These are phyloP conservation scores for Yamadazyma mexicana DNA, from an alignment of 1,139 yeast species.

Conservation along the genomic window DNA sequence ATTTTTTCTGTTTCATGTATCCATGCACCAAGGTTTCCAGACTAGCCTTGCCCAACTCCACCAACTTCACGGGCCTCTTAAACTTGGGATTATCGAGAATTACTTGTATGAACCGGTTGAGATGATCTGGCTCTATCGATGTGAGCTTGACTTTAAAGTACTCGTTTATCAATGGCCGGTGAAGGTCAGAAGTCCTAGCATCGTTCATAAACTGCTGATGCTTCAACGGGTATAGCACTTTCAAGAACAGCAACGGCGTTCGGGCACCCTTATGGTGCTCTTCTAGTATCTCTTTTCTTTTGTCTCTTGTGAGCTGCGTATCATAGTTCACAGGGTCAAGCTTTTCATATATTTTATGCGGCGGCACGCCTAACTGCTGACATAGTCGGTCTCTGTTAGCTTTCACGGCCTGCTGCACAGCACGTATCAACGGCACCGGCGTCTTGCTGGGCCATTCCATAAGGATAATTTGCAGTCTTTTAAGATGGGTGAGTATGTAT, in stretches of 20 bases:
- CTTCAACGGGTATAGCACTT: constrained; percentile 7
- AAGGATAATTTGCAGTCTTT: constrained; percentile 2
- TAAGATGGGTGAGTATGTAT: not conserved
- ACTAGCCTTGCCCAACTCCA: too few species aligned
- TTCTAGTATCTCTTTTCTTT: constrained; percentile 1
- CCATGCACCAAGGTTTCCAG: constrained; percentile 12
- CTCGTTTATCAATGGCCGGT: constrained; percentile 3
- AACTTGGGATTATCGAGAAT: constrained; percentile 19
- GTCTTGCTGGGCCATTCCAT: constrained; percentile 3
- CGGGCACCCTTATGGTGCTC: constrained; percentile 3
- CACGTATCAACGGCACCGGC: constrained; percentile 4
- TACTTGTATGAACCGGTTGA: constrained; percentile 35
- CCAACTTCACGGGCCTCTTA: constrained; percentile 10
- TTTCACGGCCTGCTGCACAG: constrained; percentile 6
- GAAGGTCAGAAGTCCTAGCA: not conserved
- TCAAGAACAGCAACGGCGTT: constrained; percentile 9
- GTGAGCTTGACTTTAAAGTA: constrained; percentile 5
- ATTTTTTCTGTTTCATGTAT: constrained; percentile 17
- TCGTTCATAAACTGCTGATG: constrained; percentile 8
- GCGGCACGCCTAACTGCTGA: constrained; percentile 2
- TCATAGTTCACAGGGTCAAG: constrained; percentile 3
- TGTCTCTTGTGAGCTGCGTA: constrained; percentile 1
- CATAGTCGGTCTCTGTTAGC: constrained; percentile 1
- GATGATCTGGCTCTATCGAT: constrained; percentile 25
- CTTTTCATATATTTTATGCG: not conserved